Conservation (phyloP, 176 grass and related monocot genomes). For the Hsuehochloa calcarea region DNA sequence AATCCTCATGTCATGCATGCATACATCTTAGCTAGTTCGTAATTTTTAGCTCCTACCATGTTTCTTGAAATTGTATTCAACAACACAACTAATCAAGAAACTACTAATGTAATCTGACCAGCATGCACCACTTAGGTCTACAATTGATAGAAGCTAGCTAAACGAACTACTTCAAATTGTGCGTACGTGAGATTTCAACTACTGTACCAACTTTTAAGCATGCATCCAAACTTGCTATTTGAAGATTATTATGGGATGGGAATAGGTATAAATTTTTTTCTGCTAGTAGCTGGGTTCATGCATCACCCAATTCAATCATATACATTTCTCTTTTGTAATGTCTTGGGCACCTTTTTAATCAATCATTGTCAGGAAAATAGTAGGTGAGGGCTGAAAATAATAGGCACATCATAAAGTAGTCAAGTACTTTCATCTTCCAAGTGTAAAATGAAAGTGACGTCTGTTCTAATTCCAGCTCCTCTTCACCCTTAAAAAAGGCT, state of each 20-base stretch:
- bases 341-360: constrained; percentile 11
- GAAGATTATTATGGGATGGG: background rate
- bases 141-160: background rate
- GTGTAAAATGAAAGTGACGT: constrained; percentile 26
- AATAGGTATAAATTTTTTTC: background rate
- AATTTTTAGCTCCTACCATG: background rate
- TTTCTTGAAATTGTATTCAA: background rate
- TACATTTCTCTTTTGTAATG: constrained; percentile 19
- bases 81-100: background rate
- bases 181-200: constrained; percentile 15
- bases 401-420: constrained; percentile 27
- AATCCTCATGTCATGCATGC: constrained; percentile 22
- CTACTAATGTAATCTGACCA: background rate
- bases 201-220: constrained; percentile 21
- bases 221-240: background rate
- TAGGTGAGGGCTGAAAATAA: constrained; percentile 30
- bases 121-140: background rate
- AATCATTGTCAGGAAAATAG: constrained; percentile 43
- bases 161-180: constrained; percentile 26
- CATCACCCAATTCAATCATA: constrained; percentile 36
- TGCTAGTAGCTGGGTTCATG: constrained; percentile 10
- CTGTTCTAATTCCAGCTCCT: constrained; percentile 21
- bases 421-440: constrained; percentile 19
- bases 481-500: background rate
- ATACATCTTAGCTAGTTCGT: background rate